phyloP scores from a whole-genome alignment of 495 filamentous ascomycete species.

The Collariella sp. region DNA sequence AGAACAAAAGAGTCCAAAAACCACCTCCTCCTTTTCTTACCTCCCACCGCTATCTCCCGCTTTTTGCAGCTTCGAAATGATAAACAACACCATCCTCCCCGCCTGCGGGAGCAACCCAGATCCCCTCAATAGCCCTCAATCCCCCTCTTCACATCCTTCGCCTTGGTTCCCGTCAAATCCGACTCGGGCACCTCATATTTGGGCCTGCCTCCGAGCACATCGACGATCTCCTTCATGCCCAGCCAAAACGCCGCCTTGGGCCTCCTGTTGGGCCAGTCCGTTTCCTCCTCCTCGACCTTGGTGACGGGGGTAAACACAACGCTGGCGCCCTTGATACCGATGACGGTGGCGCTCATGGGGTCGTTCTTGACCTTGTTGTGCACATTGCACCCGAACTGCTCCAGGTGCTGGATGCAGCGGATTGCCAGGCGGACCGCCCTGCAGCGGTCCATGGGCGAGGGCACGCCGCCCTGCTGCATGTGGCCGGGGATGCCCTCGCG shows the following conservation, averaged over 20 bases:
- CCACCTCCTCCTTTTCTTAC: too few species aligned
- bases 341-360: slow-evolving; percentile 64
- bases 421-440: slow-evolving; percentile 87
- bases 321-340: slow-evolving; percentile 83
- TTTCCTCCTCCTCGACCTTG: slow-evolving; percentile 69
- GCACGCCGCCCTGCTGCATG: slow-evolving; percentile 92
- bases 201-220: slow-evolving; percentile 71
- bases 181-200: slow-evolving; percentile 35
- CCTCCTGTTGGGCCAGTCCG: slow-evolving; percentile 83
- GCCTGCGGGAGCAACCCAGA: too few species aligned
- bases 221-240: slow-evolving; percentile 67
- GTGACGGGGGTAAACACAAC: slow-evolving; percentile 78
- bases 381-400: slow-evolving; percentile 60
- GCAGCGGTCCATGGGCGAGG: slow-evolving; percentile 91
- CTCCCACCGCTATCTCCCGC: too few species aligned
- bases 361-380: slow-evolving; percentile 61
- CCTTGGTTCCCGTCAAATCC: slow-evolving; percentile 38
- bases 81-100: too few species aligned
- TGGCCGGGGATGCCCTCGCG: slow-evolving; percentile 89
- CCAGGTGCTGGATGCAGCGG: slow-evolving; percentile 81
- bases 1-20: too few species aligned
- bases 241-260: slow-evolving; percentile 86
- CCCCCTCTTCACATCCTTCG: slow-evolving; percentile 49
- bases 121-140: slow-evolving; percentile 18
- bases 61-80: too few species aligned